phyloP scores from a whole-genome alignment of 148 eudicot species.

The Camellia granthamiana region DNA sequence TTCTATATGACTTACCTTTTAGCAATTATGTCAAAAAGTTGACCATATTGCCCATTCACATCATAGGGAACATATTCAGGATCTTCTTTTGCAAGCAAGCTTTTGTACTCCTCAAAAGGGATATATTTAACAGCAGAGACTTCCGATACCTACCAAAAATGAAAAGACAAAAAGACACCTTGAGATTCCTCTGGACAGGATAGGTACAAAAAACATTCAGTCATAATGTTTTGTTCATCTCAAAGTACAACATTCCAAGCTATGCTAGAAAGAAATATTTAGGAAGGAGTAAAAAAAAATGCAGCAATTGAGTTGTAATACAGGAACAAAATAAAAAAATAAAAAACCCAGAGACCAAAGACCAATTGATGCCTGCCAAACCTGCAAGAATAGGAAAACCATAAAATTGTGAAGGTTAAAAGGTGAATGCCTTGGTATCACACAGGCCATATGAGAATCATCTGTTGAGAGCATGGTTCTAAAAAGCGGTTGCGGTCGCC shows the following conservation, averaged over 20 bases:
- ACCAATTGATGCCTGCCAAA: not conserved
- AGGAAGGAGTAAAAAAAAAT: not conserved
- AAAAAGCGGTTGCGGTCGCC: too few relatives aligned
- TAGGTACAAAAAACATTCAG: not conserved
- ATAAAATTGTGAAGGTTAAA: not conserved
- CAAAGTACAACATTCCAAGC: not conserved
- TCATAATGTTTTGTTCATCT: not conserved
- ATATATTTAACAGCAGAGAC: conserved; percentile 94
- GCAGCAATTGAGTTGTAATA: not conserved
- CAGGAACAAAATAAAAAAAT: not conserved
- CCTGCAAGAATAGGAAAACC: not conserved
- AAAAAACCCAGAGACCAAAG: not conserved
- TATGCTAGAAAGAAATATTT: not conserved
- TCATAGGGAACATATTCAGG: conserved; percentile 79
- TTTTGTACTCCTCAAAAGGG: conserved; percentile 62
- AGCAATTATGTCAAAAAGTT: conserved; percentile 59
- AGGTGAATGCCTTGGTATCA: not conserved
- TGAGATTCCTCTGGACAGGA: not conserved
- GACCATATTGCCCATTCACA: conserved; percentile 67
- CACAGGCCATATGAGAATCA: conserved; percentile 5
- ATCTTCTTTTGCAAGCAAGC: conserved; percentile 63
- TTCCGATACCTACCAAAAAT: conserved; percentile 71
- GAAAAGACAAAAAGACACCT: not conserved
- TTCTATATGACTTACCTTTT: conserved; percentile 45
- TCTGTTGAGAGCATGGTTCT: too few relatives aligned